Conservation (phyloP, 306 rosid genomes). For the Cicer cuneatum region DNA sequence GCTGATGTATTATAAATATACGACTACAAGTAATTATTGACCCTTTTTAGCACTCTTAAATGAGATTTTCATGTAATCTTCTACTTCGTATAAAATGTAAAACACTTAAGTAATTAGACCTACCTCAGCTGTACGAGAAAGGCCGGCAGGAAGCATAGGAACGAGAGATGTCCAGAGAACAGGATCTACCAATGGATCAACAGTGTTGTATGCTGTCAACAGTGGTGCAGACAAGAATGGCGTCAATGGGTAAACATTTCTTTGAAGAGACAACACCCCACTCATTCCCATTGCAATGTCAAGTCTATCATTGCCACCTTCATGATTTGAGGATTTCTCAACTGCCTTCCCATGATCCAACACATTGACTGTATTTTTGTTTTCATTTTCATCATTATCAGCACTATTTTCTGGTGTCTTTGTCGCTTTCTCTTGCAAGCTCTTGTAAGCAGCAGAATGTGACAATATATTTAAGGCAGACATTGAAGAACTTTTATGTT, state of each 20-base stretch:
- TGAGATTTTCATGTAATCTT: conserved; percentile 22
- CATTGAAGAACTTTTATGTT: conserved; percentile 59
- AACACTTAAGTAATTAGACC: conserved; percentile 46
- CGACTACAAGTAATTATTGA: background rate
- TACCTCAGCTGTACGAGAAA: conserved; percentile 80
- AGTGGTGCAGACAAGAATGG: conserved; percentile 88
- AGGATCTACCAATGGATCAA: conserved; percentile 86
- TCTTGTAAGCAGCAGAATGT: conserved; percentile 89
- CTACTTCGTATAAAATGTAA: conserved; percentile 32
- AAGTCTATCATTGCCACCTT: conserved; percentile 55
- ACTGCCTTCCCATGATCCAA: conserved; percentile 85
- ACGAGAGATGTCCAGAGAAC: conserved; percentile 87
- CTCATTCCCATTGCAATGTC: conserved; percentile 72
- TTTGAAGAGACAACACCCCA: conserved; percentile 81
- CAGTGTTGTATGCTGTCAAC: conserved; percentile 73
- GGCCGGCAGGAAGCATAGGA: conserved; percentile 76
- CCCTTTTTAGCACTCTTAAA: background rate
- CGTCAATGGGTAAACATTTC: conserved; percentile 72
- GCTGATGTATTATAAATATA: background rate
- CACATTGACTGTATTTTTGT: conserved; percentile 70
- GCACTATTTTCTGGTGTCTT: conserved; percentile 62
- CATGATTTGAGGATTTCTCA: conserved; percentile 72
- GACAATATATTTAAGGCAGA: conserved; percentile 92
- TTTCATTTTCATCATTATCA: conserved; percentile 83
- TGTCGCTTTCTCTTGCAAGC: conserved; percentile 84